phyloP scores from a whole-genome alignment of 2,329 filamentous ascomycete species.

The Penicillium corylophilum region DNA sequence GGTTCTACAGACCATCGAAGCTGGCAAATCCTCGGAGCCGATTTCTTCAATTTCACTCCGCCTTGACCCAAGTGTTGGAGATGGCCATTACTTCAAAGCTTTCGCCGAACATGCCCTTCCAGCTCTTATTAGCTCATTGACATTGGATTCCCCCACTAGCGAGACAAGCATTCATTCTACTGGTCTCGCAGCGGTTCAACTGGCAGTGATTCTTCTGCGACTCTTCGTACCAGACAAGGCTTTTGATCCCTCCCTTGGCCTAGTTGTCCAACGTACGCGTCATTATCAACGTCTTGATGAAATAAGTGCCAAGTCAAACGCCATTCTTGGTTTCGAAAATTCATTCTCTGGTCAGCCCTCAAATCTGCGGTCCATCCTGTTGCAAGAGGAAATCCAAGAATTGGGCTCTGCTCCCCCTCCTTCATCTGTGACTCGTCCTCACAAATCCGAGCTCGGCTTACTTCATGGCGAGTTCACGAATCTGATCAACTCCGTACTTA shows the following conservation, averaged over 20 bases:
- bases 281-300: constrained; percentile 57
- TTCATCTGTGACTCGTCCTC: constrained; percentile 70
- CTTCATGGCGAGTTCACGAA: constrained; percentile 83
- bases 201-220: constrained; percentile 70
- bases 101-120: constrained; percentile 32
- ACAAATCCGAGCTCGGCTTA: constrained; percentile 63
- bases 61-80: constrained; percentile 22
- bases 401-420: constrained; percentile 67
- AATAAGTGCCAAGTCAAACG: constrained; percentile 58
- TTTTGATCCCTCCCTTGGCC: constrained; percentile 72
- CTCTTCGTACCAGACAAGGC: constrained; percentile 83
- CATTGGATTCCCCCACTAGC: constrained; percentile 9
- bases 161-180: constrained; percentile 35
- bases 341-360: constrained; percentile 66
- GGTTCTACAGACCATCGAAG: constrained; percentile 26
- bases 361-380: constrained; percentile 64
- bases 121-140: constrained; percentile 27
- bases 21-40: constrained; percentile 17
- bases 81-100: constrained; percentile 38
- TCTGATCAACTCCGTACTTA: constrained; percentile 64
- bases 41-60: constrained; percentile 12
- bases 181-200: constrained; percentile 69
- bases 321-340: constrained; percentile 65
- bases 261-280: constrained; percentile 62
- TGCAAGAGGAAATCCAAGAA: constrained; percentile 61